These are phyloP conservation scores for Chimonanthus praecox DNA, from an alignment of 164 flowering plant genomes.

Conservation along the genomic window DNA sequence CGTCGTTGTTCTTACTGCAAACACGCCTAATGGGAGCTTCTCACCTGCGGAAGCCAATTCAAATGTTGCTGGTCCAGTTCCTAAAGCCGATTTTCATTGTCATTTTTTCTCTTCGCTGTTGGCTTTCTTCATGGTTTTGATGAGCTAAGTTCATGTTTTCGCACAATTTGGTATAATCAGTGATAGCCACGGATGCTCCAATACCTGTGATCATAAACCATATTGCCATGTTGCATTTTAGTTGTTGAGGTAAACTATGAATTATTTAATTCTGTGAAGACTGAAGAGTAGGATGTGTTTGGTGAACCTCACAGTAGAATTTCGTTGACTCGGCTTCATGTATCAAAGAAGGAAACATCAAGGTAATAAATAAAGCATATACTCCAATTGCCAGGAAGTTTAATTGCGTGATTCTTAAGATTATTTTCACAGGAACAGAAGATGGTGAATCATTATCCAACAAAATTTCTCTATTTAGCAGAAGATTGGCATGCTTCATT, in stretches of 20 bases:
- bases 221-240: not conserved
- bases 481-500: too few relatives aligned
- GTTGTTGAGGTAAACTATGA: not conserved
- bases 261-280: too few relatives aligned
- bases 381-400: too few relatives aligned
- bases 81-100: not conserved
- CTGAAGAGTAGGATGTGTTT: too few relatives aligned
- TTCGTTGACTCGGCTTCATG: too few relatives aligned
- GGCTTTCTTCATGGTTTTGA: slow-evolving; percentile 10
- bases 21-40: slow-evolving; percentile 41
- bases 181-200: not conserved
- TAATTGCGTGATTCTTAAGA: too few relatives aligned
- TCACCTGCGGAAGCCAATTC: not conserved
- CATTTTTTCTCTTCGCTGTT: slow-evolving; percentile 18
- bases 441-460: too few relatives aligned
- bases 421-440: too few relatives aligned
- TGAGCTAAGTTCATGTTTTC: slow-evolving; percentile 4
- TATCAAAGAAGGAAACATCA: too few relatives aligned
- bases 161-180: not conserved
- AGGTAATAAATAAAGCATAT: too few relatives aligned
- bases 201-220: not conserved
- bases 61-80: slow-evolving; percentile 20
- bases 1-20: slow-evolving; percentile 54
- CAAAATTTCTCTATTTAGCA: too few relatives aligned
- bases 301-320: too few relatives aligned